Evolutionary conservation across 192 early-diverging fungal species (phyloP).

Genomic region (Thoreauomyces humboldtii): DNA sequence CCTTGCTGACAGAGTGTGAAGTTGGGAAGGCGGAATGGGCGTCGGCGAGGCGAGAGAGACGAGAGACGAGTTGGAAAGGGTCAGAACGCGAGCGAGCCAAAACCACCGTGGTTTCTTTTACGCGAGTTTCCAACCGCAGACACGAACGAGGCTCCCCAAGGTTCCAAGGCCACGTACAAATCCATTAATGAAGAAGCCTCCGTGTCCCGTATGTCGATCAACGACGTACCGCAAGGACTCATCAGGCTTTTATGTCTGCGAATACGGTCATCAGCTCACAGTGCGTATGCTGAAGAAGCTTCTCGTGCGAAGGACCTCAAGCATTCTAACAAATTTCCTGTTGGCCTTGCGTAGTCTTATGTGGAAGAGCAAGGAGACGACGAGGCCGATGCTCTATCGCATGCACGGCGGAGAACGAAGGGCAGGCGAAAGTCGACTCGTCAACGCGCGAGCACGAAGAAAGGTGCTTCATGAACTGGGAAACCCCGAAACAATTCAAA

Average conservation of each 20-base stretch:
- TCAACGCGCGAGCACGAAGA: background rate
- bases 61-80: too few relatives aligned
- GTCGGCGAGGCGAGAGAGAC: too few relatives aligned
- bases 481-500: background rate
- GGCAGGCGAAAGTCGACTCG: background rate
- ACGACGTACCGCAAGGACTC: conserved; percentile 17
- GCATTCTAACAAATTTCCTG: background rate
- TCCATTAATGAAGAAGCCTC: conserved; percentile 30
- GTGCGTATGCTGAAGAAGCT: background rate
- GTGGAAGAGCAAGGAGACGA: conserved; percentile 25
- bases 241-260: conserved; percentile 28
- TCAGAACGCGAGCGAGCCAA: too few relatives aligned
- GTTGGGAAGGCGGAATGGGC: too few relatives aligned
- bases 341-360: conserved; percentile 7
- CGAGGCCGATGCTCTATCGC: conserved; percentile 7
- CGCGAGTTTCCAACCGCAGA: too few relatives aligned
- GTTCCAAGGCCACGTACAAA: too few relatives aligned
- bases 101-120: too few relatives aligned
- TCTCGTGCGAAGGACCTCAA: background rate
- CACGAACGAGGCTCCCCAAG: too few relatives aligned
- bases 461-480: background rate
- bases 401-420: conserved; percentile 2
- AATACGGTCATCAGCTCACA: conserved; percentile 25
- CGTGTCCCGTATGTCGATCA: conserved; percentile 27
- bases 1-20: too few relatives aligned